Evolutionary conservation across 2,329 filamentous ascomycete species (phyloP).

Genomic region (Aspergillus jensenii): DNA sequence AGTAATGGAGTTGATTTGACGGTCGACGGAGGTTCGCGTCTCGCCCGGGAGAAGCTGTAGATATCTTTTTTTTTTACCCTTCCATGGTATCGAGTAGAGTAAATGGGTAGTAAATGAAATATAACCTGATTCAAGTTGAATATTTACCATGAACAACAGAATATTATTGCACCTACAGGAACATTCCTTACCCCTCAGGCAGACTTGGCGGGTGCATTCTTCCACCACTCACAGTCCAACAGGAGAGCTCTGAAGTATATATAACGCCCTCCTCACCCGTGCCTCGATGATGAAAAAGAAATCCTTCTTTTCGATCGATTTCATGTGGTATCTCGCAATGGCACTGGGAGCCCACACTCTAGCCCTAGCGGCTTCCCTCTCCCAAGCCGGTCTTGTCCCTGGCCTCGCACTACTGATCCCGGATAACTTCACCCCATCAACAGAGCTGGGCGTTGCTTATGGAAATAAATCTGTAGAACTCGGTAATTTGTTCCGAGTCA

Average conservation of each 20-base stretch:
- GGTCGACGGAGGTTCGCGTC: slow-evolving; percentile 1
- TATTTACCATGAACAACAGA: too few species aligned
- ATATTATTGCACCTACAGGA: too few species aligned
- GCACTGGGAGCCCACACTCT: slow-evolving; percentile 1
- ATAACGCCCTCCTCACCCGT: not conserved
- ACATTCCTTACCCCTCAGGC: slow-evolving; percentile 1
- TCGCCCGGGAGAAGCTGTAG: slow-evolving; percentile 1
- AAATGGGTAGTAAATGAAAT: too few species aligned
- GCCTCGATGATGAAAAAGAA: too few species aligned
- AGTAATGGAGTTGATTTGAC: slow-evolving; percentile 8
- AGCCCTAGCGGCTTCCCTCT: slow-evolving; percentile 2
- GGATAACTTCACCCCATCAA: slow-evolving; percentile 8
- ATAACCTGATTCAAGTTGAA: not conserved
- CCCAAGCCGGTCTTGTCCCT: slow-evolving; percentile 5
- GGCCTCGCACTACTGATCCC: slow-evolving; percentile 13
- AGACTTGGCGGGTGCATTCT: slow-evolving; percentile 7
- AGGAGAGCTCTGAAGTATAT: too few species aligned
- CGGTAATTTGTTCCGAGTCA: slow-evolving; percentile 15
- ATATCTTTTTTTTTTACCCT: too few species aligned
- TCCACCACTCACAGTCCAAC: slow-evolving; percentile 6
- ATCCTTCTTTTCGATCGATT: too few species aligned
- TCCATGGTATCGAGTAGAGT: not conserved
- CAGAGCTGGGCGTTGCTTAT: slow-evolving; percentile 6
- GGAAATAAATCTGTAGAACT: slow-evolving; percentile 4
- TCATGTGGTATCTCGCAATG: not conserved